Evolutionary conservation across 176 grass and related monocot genomes (phyloP).

Genomic region (Tillandsia fasciculata): DNA sequence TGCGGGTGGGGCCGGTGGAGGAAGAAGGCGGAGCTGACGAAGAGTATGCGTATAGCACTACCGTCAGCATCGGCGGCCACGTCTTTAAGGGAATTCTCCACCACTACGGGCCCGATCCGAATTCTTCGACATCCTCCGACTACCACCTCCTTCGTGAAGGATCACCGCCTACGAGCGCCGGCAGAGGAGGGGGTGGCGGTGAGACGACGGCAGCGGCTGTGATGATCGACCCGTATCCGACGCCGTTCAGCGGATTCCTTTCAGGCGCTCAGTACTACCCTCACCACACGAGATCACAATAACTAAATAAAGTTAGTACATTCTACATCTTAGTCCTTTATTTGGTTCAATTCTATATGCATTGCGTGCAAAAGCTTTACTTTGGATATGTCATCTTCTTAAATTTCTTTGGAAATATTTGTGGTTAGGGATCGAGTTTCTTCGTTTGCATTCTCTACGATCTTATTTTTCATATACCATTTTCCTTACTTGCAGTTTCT

Average conservation of each 20-base stretch:
- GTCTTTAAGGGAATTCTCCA: slow-evolving; percentile 88
- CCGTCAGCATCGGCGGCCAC: slow-evolving; percentile 76
- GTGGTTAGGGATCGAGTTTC: too few relatives aligned
- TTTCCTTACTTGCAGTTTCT: too few relatives aligned
- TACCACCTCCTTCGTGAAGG: too few relatives aligned
- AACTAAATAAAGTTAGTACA: not conserved
- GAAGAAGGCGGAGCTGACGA: slow-evolving; percentile 10
- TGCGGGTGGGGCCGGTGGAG: slow-evolving; percentile 66
- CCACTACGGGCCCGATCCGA: slow-evolving; percentile 48
- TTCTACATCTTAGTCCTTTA: too few relatives aligned
- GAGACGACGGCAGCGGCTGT: slow-evolving; percentile 39
- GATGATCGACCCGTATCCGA: slow-evolving; percentile 88
- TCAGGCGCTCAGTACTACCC: slow-evolving; percentile 97
- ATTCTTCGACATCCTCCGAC: too few relatives aligned
- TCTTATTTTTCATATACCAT: too few relatives aligned
- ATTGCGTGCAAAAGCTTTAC: too few relatives aligned
- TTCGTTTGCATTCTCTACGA: too few relatives aligned
- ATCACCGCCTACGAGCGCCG: too few relatives aligned
- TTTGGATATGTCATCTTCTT: too few relatives aligned
- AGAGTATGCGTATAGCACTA: slow-evolving; percentile 80
- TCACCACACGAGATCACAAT: slow-evolving; percentile 81
- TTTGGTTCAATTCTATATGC: too few relatives aligned
- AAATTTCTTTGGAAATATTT: too few relatives aligned
- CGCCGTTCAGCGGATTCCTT: slow-evolving; percentile 83
- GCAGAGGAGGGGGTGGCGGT: slow-evolving; percentile 7